Conservation (phyloP, 495 filamentous ascomycete species). For the Rhypophila decipiens region DNA sequence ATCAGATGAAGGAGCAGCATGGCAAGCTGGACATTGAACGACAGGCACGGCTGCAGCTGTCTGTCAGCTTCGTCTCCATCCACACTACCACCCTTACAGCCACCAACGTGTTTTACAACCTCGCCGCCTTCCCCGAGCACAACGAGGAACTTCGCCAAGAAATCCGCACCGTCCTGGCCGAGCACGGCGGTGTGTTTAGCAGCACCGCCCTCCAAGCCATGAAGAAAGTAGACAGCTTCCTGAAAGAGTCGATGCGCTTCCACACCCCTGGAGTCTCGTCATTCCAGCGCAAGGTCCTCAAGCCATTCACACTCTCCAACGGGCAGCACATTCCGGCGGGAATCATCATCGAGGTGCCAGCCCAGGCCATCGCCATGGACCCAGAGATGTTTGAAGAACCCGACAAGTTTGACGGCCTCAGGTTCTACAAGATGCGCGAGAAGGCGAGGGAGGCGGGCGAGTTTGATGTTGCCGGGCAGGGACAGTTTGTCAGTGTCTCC, state of each 20-base stretch:
- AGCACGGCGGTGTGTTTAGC: conserved; percentile 22
- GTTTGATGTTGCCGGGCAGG: conserved; percentile 15
- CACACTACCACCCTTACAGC: conserved; percentile 44
- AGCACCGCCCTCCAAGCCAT: conserved; percentile 23
- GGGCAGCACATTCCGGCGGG: conserved; percentile 34
- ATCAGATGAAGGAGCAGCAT: conserved; percentile 16
- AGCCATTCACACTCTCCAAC: conserved; percentile 35
- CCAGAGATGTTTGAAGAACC: conserved; percentile 23
- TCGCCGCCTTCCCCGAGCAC: conserved; percentile 38
- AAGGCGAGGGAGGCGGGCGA: conserved; percentile 24
- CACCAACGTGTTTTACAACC: conserved; percentile 38
- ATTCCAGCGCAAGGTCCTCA: conserved; percentile 33
- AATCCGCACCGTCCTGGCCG: conserved; percentile 27
- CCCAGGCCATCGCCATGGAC: conserved; percentile 26
- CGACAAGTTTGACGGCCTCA: conserved; percentile 41
- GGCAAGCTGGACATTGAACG: conserved; percentile 12
- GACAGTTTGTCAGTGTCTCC: conserved; percentile 39
- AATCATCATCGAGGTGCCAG: conserved; percentile 32
- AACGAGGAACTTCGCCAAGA: conserved; percentile 48
- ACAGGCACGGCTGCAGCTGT: conserved; percentile 30
- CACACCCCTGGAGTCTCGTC: conserved; percentile 7
- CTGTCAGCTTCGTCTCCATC: conserved; percentile 43
- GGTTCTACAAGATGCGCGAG: conserved; percentile 43
- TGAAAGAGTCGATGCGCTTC: conserved; percentile 30
- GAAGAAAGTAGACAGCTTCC: conserved; percentile 31